Base-by-base conservation (phyloP, 2,329 filamentous ascomycete species). In the Colletotrichum sp. region DNA sequence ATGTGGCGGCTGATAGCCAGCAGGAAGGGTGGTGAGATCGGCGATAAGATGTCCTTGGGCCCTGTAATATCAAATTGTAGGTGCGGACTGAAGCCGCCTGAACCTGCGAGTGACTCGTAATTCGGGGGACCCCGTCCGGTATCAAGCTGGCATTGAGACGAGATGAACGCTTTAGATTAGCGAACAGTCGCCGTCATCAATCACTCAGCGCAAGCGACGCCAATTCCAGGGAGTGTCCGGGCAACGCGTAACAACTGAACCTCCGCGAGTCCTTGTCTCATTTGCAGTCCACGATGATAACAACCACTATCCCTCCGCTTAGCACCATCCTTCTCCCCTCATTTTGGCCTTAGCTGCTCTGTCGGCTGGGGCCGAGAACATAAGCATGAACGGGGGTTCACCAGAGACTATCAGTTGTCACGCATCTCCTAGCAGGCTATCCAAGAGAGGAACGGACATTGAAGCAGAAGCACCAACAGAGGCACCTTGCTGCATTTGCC, bases 101-200 rank as follows among this genome's bases (percentile, higher is more conserved):
- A 34, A 36, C 8, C 59, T 15, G 59, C 32, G 44, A 57, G 59
- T 36, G 44, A 57, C 44, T 59, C 48, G 24, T 32, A 63, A 63
- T 2, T 36, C 30, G 18, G 59, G 30, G 59, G 18, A 15, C 26
- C 18, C 39, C 55, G 44, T 52, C 44, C 6, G n/a, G 44, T 22
- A 13, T 26, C 36, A 39, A 52, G 64, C 26, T 62, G 16, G 39
- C 24, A 64, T 55, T 65, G 64, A 60, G 57, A 68, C 69, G 34
- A 59, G 44, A 75, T 65, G 57, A 68, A 60, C 44, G n/a, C 57
- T 73, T n/a, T 36, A 72, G 59, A 65, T 68, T 75, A 44, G 44
- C 64, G 48, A 68, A 39, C 16, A 63, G 36, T 22, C 52, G 62
- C 68, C 32, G 62, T 63, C 72, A 39, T 67, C 30, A 36, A 72